Evolutionary conservation across 331 rosid species (phyloP).

Genomic region (Acacia pycnantha): DNA sequence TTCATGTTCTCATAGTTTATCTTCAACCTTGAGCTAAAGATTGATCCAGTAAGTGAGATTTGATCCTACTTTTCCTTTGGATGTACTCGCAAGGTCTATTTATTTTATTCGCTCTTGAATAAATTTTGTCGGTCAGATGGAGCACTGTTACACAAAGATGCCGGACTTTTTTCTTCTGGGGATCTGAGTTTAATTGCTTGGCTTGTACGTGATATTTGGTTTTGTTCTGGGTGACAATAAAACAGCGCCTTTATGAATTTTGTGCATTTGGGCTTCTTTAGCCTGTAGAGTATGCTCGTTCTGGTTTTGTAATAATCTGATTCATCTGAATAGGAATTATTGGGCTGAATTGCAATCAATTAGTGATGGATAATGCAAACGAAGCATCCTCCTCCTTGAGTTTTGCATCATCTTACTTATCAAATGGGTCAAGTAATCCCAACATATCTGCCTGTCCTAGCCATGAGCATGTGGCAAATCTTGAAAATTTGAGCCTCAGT

Average conservation of each 20-base stretch:
- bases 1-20: slow-evolving; percentile 28
- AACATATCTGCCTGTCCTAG: slow-evolving; percentile 42
- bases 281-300: background rate
- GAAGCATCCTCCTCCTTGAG: slow-evolving; percentile 80
- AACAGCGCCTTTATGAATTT: background rate
- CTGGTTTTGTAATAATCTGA: background rate
- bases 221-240: background rate
- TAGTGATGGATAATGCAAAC: slow-evolving; percentile 58
- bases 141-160: background rate
- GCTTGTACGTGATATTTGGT: background rate
- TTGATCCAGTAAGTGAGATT: slow-evolving; percentile 26
- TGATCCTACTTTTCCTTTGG: background rate
- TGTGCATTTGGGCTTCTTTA: background rate
- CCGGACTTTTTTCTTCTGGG: background rate
- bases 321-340: background rate
- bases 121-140: background rate
- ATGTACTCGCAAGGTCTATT: background rate
- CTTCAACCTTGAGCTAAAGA: slow-evolving; percentile 33
- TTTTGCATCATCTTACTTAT: slow-evolving; percentile 70
- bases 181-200: background rate
- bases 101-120: background rate
- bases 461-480: slow-evolving; percentile 43
- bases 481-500: slow-evolving; percentile 60
- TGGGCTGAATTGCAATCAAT: slow-evolving; percentile 23
- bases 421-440: slow-evolving; percentile 65